Percentiles rank a stretch among this genome's conserved stretches.
Evolutionary conservation across 2,329 filamentous ascomycete species (phyloP).

Genomic region (Aspergillus ochraceus): DNA sequence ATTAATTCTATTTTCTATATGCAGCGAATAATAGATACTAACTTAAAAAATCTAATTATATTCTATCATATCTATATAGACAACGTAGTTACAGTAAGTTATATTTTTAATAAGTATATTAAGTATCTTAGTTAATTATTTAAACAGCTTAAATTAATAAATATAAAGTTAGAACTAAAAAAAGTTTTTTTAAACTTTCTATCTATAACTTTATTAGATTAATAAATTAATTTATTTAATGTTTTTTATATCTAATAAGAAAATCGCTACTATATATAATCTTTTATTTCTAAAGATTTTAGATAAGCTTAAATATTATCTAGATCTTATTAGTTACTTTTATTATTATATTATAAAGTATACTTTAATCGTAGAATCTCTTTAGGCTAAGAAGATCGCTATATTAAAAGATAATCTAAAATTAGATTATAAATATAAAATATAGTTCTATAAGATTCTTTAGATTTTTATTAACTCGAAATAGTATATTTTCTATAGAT

Average conservation of each 20-base stretch:
- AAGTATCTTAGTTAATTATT: background rate
- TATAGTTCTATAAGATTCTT: background rate
- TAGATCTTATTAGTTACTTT: background rate
- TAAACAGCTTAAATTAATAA: background rate
- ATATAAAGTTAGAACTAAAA: background rate
- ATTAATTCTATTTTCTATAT: background rate
- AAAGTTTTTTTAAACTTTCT: background rate
- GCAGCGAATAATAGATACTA: background rate
- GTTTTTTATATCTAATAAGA: background rate
- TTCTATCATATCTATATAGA: background rate
- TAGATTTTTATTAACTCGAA: background rate
- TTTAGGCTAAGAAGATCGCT: background rate
- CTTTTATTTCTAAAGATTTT: background rate
- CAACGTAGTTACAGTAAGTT: background rate
- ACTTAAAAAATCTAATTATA: background rate
- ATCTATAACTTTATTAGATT: background rate
- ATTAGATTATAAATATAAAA: background rate
- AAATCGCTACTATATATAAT: background rate
- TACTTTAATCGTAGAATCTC: background rate
- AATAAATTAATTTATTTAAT: background rate
- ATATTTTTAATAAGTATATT: background rate
- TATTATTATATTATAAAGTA: background rate
- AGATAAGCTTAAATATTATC: background rate
- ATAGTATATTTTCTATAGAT: background rate
- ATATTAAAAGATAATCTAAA: background rate